A percentile compares a stretch with the other conserved stretches of the same genome.
phyloP scores from a whole-genome alignment of 2,329 filamentous ascomycete species.

The Orbilia quercus region DNA sequence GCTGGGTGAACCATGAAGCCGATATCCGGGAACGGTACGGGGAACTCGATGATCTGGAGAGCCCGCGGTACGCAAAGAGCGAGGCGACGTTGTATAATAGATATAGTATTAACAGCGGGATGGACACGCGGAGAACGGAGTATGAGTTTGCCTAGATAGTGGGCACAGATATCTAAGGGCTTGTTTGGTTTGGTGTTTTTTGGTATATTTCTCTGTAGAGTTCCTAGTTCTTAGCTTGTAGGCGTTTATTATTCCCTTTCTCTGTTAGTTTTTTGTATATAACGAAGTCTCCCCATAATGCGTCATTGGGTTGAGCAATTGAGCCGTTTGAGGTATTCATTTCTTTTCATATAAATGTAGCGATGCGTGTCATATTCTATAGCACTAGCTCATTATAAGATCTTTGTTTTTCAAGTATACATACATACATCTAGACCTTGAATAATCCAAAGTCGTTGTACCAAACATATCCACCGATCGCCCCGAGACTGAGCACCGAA shows the following conservation, averaged over 20 bases:
- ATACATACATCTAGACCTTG: not conserved
- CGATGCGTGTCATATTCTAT: constrained; percentile 6
- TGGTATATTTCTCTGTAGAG: too few species aligned
- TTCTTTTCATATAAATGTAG: constrained; percentile 1
- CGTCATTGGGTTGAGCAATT: not conserved
- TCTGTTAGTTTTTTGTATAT: constrained; percentile 8
- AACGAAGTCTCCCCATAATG: constrained; percentile 6
- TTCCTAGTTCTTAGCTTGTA: too few species aligned
- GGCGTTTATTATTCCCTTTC: not conserved
- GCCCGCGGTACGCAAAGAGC: constrained; percentile 44
- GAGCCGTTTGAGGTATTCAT: not conserved
- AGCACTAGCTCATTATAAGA: constrained; percentile 3
- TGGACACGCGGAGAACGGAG: constrained; percentile 53
- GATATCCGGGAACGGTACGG: constrained; percentile 60
- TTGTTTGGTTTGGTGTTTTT: too few species aligned
- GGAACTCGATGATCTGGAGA: constrained; percentile 28
- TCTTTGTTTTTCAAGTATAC: too few species aligned
- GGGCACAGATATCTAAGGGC: not conserved
- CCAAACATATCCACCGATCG: constrained; percentile 66
- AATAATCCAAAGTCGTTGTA: constrained; percentile 63
- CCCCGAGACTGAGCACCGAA: constrained; percentile 70
- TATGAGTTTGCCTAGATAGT: constrained; percentile 45
- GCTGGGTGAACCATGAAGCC: constrained; percentile 75
- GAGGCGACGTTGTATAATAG: constrained; percentile 47
- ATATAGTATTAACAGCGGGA: constrained; percentile 49